Conservation (phyloP, 2,329 filamentous ascomycete genomes). For the Tolypocladium ovalisporum region DNA sequence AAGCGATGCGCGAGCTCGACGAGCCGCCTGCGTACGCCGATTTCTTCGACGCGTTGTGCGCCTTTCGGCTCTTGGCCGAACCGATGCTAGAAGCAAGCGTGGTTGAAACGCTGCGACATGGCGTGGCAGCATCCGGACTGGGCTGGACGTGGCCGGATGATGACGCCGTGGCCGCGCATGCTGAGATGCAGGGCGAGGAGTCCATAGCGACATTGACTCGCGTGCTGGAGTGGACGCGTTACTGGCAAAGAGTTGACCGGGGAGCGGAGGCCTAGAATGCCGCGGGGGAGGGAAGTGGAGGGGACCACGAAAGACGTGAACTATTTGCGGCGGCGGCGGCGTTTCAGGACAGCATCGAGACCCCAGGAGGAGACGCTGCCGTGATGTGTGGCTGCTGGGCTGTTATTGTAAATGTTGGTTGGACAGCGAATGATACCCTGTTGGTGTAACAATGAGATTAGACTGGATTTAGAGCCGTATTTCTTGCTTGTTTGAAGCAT, state of each 20-base stretch:
- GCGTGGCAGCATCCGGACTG: conserved; percentile 12
- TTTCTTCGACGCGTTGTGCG: conserved; percentile 29
- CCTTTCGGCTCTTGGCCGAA: conserved; percentile 37
- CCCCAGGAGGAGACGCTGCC: neutral
- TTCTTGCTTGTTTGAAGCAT: neutral
- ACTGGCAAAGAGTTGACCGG: neutral
- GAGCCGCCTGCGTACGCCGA: conserved; percentile 21
- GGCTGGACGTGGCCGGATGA: conserved; percentile 28
- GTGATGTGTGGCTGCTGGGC: neutral
- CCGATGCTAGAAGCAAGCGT: conserved; percentile 23
- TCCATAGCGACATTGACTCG: conserved; percentile 13
- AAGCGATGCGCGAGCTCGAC: conserved; percentile 23
- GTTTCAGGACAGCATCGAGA: neutral
- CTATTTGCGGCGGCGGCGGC: neutral
- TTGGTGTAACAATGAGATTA: neutral
- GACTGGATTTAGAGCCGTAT: neutral
- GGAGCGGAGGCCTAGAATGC: neutral
- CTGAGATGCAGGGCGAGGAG: conserved; percentile 13
- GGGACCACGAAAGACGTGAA: neutral
- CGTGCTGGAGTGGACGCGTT: conserved; percentile 10
- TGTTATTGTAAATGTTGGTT: neutral
- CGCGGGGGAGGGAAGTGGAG: neutral
- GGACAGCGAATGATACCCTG: neutral
- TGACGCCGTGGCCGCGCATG: conserved; percentile 22
- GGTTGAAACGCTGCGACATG: conserved; percentile 18